These are phyloP conservation scores for Voacanga thouarsii DNA, from an alignment of 257 asterid genomes.

Conservation along the genomic window DNA sequence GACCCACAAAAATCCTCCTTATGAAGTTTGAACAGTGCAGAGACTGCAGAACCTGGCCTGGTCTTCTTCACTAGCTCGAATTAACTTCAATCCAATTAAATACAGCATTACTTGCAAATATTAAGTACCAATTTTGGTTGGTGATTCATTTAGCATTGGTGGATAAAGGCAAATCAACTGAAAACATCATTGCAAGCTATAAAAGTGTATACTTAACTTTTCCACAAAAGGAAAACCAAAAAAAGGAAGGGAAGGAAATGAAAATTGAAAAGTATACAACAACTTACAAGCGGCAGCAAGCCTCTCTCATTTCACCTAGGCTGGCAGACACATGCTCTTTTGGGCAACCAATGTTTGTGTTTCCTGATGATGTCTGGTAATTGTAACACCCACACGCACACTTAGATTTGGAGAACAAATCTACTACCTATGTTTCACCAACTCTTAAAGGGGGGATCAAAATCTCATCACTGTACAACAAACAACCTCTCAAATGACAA, in stretches of 20 bases:
- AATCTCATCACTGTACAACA: slow-evolving; percentile 45
- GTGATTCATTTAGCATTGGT: not conserved
- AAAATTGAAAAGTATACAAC: not conserved
- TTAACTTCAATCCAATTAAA: not conserved
- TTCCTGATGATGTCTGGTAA: not conserved
- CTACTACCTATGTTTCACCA: not conserved
- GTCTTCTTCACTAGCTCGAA: not conserved
- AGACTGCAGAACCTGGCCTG: not conserved
- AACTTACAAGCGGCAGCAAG: not conserved
- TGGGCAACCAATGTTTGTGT: not conserved
- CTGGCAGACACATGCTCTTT: not conserved
- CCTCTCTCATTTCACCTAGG: slow-evolving; percentile 8
- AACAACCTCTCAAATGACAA: slow-evolving; percentile 17
- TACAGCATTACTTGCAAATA: not conserved
- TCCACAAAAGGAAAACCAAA: not conserved
- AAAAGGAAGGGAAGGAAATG: not conserved
- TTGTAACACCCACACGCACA: not conserved
- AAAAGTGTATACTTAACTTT: slow-evolving; percentile 3
- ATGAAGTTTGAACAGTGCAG: no score
- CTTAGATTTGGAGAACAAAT: not conserved
- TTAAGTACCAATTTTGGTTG: not conserved
- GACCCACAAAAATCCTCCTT: no score
- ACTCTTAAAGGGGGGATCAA: slow-evolving; percentile 1
- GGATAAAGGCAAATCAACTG: not conserved
- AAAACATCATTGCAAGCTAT: slow-evolving; percentile 7